Percentiles rank a stretch among this genome's conserved stretches.
Conservation (phyloP, 2,329 filamentous ascomycete species). For the Delphinella strobiligena region DNA sequence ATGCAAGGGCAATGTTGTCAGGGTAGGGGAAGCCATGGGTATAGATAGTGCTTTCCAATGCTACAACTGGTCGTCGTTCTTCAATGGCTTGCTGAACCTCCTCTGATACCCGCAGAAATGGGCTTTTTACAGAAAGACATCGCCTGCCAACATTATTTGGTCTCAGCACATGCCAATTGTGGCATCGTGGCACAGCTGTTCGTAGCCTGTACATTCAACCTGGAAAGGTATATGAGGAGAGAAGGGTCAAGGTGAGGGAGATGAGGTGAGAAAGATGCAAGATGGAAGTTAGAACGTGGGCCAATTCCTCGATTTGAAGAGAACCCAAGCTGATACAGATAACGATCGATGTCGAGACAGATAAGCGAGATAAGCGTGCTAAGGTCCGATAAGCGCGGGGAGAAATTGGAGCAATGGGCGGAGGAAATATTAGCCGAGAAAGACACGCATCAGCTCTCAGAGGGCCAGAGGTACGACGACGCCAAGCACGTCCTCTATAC, state of each 20-base stretch:
- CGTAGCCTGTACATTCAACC: slow-evolving; percentile 8
- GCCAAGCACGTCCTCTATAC: slow-evolving; percentile 3
- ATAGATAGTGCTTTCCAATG: slow-evolving; percentile 92
- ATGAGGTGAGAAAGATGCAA: background rate
- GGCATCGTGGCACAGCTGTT: background rate
- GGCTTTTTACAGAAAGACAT: slow-evolving; percentile 10
- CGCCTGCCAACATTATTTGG: background rate
- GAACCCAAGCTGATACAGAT: too few species aligned
- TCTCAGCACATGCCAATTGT: background rate
- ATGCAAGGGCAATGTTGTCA: slow-evolving; percentile 63
- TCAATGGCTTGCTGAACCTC: slow-evolving; percentile 70
- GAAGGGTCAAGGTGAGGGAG: background rate
- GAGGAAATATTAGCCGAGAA: slow-evolving; percentile 10
- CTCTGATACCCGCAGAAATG: slow-evolving; percentile 60
- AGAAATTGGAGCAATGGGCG: too few species aligned
- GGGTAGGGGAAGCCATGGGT: slow-evolving; percentile 74
- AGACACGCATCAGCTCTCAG: slow-evolving; percentile 9
- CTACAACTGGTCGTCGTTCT: slow-evolving; percentile 70
- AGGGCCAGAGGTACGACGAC: background rate
- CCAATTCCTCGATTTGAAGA: too few species aligned
- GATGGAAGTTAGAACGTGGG: too few species aligned
- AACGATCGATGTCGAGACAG: background rate
- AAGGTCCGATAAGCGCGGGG: background rate
- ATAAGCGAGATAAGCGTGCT: background rate
- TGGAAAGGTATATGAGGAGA: background rate